Percentiles rank a stretch among this genome's conserved stretches.
phyloP scores from a whole-genome alignment of 2,329 filamentous ascomycete genomes.

The Verticillium zaregamsianum region DNA sequence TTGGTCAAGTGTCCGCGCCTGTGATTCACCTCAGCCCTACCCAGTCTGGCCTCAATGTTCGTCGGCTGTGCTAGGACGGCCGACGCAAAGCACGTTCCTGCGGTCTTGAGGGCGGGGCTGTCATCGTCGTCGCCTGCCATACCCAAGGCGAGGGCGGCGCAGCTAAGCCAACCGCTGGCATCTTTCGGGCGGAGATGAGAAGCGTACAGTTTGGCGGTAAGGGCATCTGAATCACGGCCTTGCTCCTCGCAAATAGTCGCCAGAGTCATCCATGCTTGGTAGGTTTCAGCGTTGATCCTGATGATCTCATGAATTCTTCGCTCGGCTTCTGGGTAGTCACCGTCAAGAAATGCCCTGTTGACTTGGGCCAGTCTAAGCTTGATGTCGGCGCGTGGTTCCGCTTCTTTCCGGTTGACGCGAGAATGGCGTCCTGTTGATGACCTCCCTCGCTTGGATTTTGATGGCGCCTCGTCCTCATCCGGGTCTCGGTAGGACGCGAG shows the following conservation, averaged over 20 bases:
- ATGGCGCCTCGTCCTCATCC: conserved; percentile 7
- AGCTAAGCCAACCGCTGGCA: conserved; percentile 53
- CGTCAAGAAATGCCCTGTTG: conserved; percentile 61
- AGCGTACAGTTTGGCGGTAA: conserved; percentile 57
- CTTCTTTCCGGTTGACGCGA: conserved; percentile 53
- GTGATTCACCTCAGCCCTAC: conserved; percentile 55
- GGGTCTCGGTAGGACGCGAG: conserved; percentile 30
- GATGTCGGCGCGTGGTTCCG: conserved; percentile 67
- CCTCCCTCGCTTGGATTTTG: not conserved
- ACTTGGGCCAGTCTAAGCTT: conserved; percentile 63
- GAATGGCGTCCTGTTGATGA: conserved; percentile 7
- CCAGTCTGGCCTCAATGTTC: conserved; percentile 53
- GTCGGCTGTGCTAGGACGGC: conserved; percentile 55
- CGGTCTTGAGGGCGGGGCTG: conserved; percentile 45
- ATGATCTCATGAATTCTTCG: conserved; percentile 59
- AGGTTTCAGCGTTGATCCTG: conserved; percentile 63
- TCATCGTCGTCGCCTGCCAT: conserved; percentile 43
- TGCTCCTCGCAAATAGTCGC: conserved; percentile 58
- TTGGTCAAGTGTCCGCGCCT: conserved; percentile 49
- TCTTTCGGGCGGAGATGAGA: conserved; percentile 60
- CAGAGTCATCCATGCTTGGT: conserved; percentile 61
- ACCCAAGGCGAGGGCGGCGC: conserved; percentile 53
- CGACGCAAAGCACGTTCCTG: conserved; percentile 54
- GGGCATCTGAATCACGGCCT: conserved; percentile 51
- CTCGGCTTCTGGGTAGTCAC: conserved; percentile 56